Conservation (phyloP, 2,329 filamentous ascomycete genomes). For the Plectosphaerella cucumerina region DNA sequence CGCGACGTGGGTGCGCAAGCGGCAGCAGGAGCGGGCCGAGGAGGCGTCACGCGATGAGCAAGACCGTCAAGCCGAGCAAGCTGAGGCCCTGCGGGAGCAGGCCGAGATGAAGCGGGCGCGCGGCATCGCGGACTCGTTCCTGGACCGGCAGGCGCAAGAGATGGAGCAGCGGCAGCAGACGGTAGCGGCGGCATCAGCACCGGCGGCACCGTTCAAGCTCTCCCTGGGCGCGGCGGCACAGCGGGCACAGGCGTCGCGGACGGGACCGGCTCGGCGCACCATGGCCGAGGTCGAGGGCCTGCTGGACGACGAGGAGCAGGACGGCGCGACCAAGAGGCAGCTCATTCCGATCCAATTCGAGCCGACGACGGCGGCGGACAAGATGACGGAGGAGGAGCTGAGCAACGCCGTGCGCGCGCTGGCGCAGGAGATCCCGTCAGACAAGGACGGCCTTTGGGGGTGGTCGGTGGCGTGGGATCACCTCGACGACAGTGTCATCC, state of each 20-base stretch:
- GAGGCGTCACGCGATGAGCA: constrained; percentile 77
- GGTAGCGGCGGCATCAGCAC: constrained; percentile 32
- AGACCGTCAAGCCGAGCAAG: constrained; percentile 74
- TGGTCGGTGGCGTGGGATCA: constrained; percentile 93
- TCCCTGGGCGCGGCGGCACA: constrained; percentile 87
- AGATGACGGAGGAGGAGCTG: constrained; percentile 82
- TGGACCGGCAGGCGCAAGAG: constrained; percentile 78
- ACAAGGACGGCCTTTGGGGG: constrained; percentile 83
- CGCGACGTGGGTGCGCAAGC: constrained; percentile 78
- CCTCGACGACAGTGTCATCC: constrained; percentile 75
- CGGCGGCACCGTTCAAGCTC: constrained; percentile 82
- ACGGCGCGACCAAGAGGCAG: constrained; percentile 64
- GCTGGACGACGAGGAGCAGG: constrained; percentile 90
- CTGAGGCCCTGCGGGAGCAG: constrained; percentile 65
- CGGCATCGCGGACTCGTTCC: constrained; percentile 86
- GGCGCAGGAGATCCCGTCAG: constrained; percentile 83
- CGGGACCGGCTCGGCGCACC: constrained; percentile 63
- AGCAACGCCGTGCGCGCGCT: constrained; percentile 76
- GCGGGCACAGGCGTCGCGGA: constrained; percentile 55
- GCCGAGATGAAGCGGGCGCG: constrained; percentile 73
- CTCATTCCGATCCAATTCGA: constrained; percentile 83
- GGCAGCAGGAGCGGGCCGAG: constrained; percentile 65
- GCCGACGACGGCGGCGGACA: constrained; percentile 58
- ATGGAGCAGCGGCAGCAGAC: constrained; percentile 48
- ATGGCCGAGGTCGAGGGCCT: constrained; percentile 92